These are phyloP conservation scores for Smallanthus sonchifolius DNA, from an alignment of 129 eudicot genomes.

Conservation along the genomic window DNA sequence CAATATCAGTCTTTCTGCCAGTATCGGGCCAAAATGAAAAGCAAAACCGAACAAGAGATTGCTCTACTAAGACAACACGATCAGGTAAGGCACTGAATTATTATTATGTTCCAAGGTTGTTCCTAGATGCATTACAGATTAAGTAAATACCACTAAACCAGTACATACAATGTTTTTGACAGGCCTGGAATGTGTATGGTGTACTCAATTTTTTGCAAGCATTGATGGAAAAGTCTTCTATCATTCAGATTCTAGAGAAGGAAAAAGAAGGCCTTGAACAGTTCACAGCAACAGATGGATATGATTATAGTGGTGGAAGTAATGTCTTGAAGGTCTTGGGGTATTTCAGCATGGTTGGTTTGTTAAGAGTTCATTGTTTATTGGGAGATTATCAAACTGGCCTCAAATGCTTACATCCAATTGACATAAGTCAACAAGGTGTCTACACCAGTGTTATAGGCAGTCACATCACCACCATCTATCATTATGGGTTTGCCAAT, in stretches of 20 bases:
- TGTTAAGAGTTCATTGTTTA: constrained; percentile 89
- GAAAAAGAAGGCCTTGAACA: constrained; percentile 92
- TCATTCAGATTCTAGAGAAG: constrained; percentile 69
- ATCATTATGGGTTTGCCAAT: constrained; percentile 97
- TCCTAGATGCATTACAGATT: not conserved
- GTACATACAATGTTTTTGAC: not conserved
- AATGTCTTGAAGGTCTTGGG: constrained; percentile 95
- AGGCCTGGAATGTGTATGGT: constrained; percentile 99
- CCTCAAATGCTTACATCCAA: constrained; percentile 80
- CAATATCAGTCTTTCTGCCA: constrained; percentile 95
- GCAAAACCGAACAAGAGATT: constrained; percentile 92
- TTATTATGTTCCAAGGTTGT: not conserved
- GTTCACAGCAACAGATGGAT: constrained; percentile 90
- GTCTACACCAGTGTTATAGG: constrained; percentile 88
- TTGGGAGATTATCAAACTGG: constrained; percentile 98
- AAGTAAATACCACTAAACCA: not conserved
- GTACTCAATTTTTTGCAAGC: constrained; percentile 96
- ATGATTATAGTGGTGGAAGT: constrained; percentile 90
- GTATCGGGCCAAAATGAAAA: constrained; percentile 93
- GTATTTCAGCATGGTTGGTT: constrained; percentile 96
- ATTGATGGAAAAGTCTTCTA: constrained; percentile 81
- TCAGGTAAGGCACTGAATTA: constrained; percentile 40
- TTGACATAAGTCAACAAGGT: constrained; percentile 93
- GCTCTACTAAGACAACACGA: constrained; percentile 67
- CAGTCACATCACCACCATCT: constrained; percentile 83